Base-by-base conservation (phyloP, 1,284 basidiomycete genomes). In the Volvariella volvacea region DNA sequence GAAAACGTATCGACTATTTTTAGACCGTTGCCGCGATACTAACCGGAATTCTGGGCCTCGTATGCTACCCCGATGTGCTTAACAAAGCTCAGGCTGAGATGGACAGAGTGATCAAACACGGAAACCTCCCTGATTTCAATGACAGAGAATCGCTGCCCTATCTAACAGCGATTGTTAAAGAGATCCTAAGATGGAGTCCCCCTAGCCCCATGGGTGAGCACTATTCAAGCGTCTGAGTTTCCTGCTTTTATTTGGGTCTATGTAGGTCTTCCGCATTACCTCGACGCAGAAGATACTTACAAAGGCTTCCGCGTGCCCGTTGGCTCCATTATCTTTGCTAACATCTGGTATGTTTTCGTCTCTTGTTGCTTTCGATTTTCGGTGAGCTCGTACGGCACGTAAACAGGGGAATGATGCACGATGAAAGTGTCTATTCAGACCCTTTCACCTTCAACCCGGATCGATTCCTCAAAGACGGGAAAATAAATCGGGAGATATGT, bases 371-470 rank as follows among this genome's bases (percentile, higher is more conserved):
- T 39, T 10, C 15, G 34, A 15, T 17, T 16, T 14, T 33, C n/a
- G n/a, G n/a, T n/a, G n/a, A n/a, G n/a, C n/a, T n/a, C n/a, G n/a
- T n/a, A n/a, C n/a, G n/a, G n/a, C n/a, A n/a, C n/a, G n/a, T n/a
- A n/a, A n/a, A n/a, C n/a, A 60, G 67, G 66, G 65, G 65, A 1
- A 69, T 71, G 45, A 50, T 70, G 14, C 64, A 67, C 39, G 61
- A 71, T 45, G 59, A 65, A 47, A 52, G 46, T 6, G 46, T 56
- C 12, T 71, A 67, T 48, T 57, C 63, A 2, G 55, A 69, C 20
- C 67, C 71, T 2, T 55, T 59, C n/a, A 48, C 44, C 2, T 72
- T 72, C 54, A 59, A 60, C 16, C 70, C 69, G 9, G 66, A 67
- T 39, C 58, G 69, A 14, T 67, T 58, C 41, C 41, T 67, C 17